Base-by-base conservation (phyloP, 805 yeast species). In the Candida namnaoensis region DNA sequence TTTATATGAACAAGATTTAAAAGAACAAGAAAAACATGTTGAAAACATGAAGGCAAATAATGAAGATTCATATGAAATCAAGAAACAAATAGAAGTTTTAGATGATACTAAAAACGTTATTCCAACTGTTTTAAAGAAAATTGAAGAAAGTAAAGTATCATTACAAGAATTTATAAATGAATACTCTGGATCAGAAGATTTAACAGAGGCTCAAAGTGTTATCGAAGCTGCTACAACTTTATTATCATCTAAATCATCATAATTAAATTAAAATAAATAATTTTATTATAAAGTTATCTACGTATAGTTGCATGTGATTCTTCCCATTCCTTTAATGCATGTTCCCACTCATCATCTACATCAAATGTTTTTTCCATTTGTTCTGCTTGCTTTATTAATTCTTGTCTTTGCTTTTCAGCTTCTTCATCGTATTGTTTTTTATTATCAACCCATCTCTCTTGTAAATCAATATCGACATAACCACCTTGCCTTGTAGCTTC, bases 381-480 rank as follows among this genome's bases (percentile, higher is more conserved):
- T 38, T 68, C 68, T 25, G 67, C 58, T 37, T 70, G 72, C 51
- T 65, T 54, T n/a, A 66, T 50, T 24, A 72, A 52, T 39, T 62
- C 66, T 37, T 65, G 60, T 32, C 69, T 63, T 43, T 68, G 66
- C 40, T 74, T 71, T 32, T 65, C 68, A 46, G 76, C 83, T 39
- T 69, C 68, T 39, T 74, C 71, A 48, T 93, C 99, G 60, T 86
- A 88, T 39, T 66, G 67, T 26, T 75, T 82, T 57, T 90, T 93
- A 49, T 80, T 71, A 44, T 87, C 96, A 10, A 93, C 75, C 99
- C 99, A 93, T 45, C 99, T 71, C 49, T 93, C 99, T 51, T 93
- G 99, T 5, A 88, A 76, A 57, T 90, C 96, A 36, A 62, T 43
- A 32, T 56, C 78, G 36, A 71, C 59, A 37, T 69, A 61, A 10